These are phyloP conservation scores for Scenedesmus sp. DNA, from an alignment of 163 green algal genomes.

Conservation along the genomic window DNA sequence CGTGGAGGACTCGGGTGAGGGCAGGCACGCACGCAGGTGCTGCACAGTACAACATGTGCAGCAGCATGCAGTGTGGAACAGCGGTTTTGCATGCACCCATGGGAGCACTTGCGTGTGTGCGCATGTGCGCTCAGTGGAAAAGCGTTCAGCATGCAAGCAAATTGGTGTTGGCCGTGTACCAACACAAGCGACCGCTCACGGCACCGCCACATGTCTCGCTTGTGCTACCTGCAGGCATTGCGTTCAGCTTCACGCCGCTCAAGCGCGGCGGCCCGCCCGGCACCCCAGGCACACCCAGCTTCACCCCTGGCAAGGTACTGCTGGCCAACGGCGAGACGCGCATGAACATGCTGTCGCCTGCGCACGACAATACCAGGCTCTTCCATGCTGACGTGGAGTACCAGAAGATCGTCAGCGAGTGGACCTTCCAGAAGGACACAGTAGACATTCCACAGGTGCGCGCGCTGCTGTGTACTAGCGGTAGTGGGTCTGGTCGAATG, in stretches of 20 bases:
- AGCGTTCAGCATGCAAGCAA: no score
- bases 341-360: constrained; percentile 93
- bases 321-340: constrained; percentile 76
- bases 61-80: not conserved
- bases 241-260: constrained; percentile 51
- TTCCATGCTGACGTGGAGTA: constrained; percentile 91
- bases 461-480: constrained; percentile 64
- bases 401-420: constrained; percentile 84
- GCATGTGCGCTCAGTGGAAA: constrained; percentile 1
- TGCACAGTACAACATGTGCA: not conserved
- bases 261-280: not conserved
- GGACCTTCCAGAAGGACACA: constrained; percentile 91
- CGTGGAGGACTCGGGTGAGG: constrained; percentile 77
- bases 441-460: constrained; percentile 88
- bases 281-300: constrained; percentile 49
- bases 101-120: not conserved
- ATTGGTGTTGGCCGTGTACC: not conserved
- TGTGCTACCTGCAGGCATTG: not conserved
- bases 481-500: not conserved
- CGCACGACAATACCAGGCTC: constrained; percentile 65
- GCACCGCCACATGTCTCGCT: not conserved
- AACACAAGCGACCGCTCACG: not conserved
- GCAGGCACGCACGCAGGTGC: not conserved
- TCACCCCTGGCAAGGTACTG: constrained; percentile 79
- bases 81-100: not conserved